A percentile compares a stretch with the other conserved stretches of the same genome.
phyloP scores from a whole-genome alignment of 2,329 filamentous ascomycete genomes.

The Didymella sp. region DNA sequence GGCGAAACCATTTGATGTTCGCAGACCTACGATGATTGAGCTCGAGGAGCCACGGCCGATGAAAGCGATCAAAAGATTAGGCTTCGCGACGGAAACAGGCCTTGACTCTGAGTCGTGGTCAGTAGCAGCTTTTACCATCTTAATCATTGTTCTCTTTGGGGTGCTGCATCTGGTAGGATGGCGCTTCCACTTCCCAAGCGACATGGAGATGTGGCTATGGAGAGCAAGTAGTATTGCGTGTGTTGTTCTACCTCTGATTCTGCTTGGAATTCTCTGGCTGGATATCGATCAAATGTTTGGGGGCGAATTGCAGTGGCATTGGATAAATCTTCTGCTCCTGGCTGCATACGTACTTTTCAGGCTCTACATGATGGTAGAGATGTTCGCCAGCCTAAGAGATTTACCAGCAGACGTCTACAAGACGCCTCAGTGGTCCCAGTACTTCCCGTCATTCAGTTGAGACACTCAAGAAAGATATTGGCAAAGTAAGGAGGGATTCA shows the following conservation, averaged over 20 bases:
- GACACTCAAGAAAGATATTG: too few relatives aligned
- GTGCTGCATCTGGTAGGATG: background rate
- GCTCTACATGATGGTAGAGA: slow-evolving; percentile 21
- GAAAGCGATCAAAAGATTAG: background rate
- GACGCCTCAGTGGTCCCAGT: background rate
- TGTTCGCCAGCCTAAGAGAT: slow-evolving; percentile 19
- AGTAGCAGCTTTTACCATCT: background rate
- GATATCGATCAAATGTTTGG: too few relatives aligned
- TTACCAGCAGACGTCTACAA: slow-evolving; percentile 20
- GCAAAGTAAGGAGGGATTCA: too few relatives aligned
- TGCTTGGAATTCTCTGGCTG: too few relatives aligned
- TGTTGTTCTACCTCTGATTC: background rate
- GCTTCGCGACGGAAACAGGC: too few relatives aligned
- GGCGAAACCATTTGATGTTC: slow-evolving; percentile 29
- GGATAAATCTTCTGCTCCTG: background rate
- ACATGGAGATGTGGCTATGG: slow-evolving; percentile 20
- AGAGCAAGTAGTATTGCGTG: slow-evolving; percentile 14
- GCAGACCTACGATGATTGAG: slow-evolving; percentile 11
- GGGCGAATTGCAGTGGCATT: too few relatives aligned
- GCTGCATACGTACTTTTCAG: slow-evolving; percentile 8
- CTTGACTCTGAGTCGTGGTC: too few relatives aligned
- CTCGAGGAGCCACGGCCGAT: background rate
- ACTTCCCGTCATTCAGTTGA: background rate
- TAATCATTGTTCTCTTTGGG: background rate
- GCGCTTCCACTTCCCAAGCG: background rate